Evolutionary conservation across 2,329 filamentous ascomycete species (phyloP), one percentile per base, ranked within the genome.

Genomic region (Berkeleyomyces rouxiae): DNA sequence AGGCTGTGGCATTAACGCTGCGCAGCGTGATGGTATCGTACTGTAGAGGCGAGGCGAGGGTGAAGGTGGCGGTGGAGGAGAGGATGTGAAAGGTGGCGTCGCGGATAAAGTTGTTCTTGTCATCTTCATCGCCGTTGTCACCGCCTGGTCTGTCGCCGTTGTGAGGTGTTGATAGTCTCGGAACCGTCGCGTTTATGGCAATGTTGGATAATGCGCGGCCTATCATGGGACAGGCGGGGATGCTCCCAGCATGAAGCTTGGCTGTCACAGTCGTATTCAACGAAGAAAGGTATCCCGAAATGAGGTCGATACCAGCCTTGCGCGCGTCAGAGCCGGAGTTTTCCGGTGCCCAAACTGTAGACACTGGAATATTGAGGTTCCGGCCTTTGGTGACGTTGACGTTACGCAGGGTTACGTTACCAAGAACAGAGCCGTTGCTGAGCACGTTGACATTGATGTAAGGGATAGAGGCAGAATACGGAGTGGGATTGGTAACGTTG

Each of bases 401-500:
- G 68, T 91, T 76, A 62, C 78, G 76, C 2, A 84, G 82, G 0
- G 80, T 86, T 10, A 87, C 85, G 70, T 92, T 86, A 40, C 88
- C 93, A 42, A 99, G 76, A 6, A 87, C 71, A 0, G 85, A 85
- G 9, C 79, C 83, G 68, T 95, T 91, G 68, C 83, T 84, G 39
- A 88, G 71, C 49, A 97, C 74, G 66, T 90, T 82, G 51, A 95
- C 79, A 70, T 87, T 90, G 66, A 89, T 74, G 66, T 84, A 92
- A 1, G 92, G 92, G n/a, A 97, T 78, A 1, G 77, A 78, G 3
- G 90, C 91, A 3, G 88, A 85, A 71, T 97, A 96, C 3, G 85
- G 80, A 0, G 91, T 95, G 1, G 92, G 91, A 69, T 99, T 99
- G 3, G 88, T 95, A 65, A 96, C 79, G 70, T 93, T 95, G 69